Percentiles rank a stretch among this genome's conserved stretches.
Conservation (phyloP, 2,329 filamentous ascomycete species). For the Periconia sp. region DNA sequence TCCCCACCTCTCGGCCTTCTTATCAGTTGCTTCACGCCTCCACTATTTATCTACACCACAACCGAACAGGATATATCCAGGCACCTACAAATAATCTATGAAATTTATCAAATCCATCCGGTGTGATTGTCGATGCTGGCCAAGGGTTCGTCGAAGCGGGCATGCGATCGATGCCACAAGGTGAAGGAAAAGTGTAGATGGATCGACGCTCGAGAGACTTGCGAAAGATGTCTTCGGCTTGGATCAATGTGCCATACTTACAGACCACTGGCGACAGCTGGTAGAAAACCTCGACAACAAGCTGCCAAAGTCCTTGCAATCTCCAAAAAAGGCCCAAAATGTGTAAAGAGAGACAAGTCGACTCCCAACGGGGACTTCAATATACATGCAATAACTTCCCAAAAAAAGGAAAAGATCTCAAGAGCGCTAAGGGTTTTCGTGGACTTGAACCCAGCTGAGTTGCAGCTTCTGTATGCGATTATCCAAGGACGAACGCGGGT, state of each 20-base stretch:
- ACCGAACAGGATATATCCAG: too few relatives aligned
- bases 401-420: background rate
- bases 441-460: background rate
- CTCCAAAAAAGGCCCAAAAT: too few relatives aligned
- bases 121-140: too few relatives aligned
- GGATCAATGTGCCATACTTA: background rate
- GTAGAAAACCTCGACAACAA: background rate
- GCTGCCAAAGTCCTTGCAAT: background rate
- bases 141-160: too few relatives aligned
- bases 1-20: too few relatives aligned
- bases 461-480: background rate
- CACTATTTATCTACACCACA: too few relatives aligned
- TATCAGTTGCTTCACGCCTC: too few relatives aligned
- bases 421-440: background rate
- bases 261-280: background rate
- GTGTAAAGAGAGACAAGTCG: too few relatives aligned
- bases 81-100: too few relatives aligned
- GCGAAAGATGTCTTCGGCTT: background rate
- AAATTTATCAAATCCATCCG: too few relatives aligned
- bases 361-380: too few relatives aligned
- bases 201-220: background rate
- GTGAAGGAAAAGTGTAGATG: background rate
- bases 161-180: background rate
- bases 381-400: too few relatives aligned
- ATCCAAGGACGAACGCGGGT: background rate